Evolutionary conservation across 208 protist genomes (phyloP).

Genomic region (Acanthamoeba rhysodes): DNA sequence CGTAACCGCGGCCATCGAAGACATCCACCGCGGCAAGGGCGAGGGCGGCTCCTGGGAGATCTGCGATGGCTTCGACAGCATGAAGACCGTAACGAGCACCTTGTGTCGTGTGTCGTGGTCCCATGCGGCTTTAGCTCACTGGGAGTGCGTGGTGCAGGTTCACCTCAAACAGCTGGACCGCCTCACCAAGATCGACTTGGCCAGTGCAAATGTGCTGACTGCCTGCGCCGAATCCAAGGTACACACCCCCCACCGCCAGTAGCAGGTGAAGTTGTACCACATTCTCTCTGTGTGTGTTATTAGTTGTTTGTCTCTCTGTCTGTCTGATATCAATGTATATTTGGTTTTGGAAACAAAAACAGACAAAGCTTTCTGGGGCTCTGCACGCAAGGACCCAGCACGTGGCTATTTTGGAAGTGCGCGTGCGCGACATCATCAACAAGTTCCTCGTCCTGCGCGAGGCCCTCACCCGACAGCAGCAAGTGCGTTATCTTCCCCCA

Average conservation of each 20-base stretch:
- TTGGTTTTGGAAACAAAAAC: no score
- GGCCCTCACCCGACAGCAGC: neutral
- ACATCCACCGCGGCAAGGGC: neutral
- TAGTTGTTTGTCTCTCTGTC: no score
- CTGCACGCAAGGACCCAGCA: neutral
- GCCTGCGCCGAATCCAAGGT: constrained; percentile 60
- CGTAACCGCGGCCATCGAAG: constrained; percentile 1
- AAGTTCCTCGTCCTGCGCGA: neutral
- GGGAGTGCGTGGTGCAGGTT: neutral
- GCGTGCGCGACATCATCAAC: neutral
- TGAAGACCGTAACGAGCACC: neutral
- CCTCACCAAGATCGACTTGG: constrained; percentile 36
- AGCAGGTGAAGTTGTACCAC: no score
- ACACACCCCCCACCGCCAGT: no score
- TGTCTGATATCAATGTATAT: no score
- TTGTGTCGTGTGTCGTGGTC: neutral
- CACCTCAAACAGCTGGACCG: constrained; percentile 59
- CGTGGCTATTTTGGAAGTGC: constrained; percentile 14
- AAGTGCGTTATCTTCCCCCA: neutral
- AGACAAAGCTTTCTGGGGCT: neutral
- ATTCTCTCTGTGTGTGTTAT: no score
- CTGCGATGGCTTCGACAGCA: neutral
- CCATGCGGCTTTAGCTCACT: neutral
- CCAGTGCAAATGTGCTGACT: neutral
- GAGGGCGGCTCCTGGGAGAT: neutral